phyloP scores from a whole-genome alignment of 2,329 filamentous ascomycete genomes.

The Penicillium oxalicum region DNA sequence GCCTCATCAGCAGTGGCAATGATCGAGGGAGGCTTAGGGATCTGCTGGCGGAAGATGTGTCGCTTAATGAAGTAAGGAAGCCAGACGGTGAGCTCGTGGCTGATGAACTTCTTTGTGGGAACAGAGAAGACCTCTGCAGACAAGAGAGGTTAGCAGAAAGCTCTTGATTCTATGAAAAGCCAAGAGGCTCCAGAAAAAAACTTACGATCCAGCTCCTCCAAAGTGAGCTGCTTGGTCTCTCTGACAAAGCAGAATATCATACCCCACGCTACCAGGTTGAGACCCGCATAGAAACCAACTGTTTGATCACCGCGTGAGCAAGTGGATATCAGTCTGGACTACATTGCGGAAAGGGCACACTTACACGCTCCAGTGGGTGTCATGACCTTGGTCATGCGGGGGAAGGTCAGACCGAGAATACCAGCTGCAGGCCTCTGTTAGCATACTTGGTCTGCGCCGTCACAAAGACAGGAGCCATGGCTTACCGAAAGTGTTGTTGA shows the following conservation, averaged over 20 bases:
- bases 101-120: conserved; percentile 50
- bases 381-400: conserved; percentile 42
- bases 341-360: conserved; percentile 14
- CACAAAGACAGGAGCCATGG: conserved; percentile 12
- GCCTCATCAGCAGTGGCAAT: conserved; percentile 17
- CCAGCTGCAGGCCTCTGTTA: conserved; percentile 38
- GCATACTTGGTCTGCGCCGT: neutral
- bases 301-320: conserved; percentile 17
- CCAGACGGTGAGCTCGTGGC: conserved; percentile 50
- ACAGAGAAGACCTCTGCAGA: conserved; percentile 53
- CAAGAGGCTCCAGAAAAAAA: neutral
- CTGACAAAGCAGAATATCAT: conserved; percentile 58
- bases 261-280: conserved; percentile 56
- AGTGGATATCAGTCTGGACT: no score
- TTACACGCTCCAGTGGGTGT: conserved; percentile 51
- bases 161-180: no score
- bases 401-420: conserved; percentile 44
- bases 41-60: conserved; percentile 47
- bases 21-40: conserved; percentile 22
- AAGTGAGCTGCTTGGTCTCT: conserved; percentile 49
- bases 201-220: conserved; percentile 26
- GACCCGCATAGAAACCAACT: conserved; percentile 36
- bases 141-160: conserved; percentile 39
- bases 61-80: conserved; percentile 57
- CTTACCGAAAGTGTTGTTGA: conserved; percentile 24